Evolutionary conservation across 768 basidiomycete species (phyloP).

Genomic region (Trametes gibbosa): DNA sequence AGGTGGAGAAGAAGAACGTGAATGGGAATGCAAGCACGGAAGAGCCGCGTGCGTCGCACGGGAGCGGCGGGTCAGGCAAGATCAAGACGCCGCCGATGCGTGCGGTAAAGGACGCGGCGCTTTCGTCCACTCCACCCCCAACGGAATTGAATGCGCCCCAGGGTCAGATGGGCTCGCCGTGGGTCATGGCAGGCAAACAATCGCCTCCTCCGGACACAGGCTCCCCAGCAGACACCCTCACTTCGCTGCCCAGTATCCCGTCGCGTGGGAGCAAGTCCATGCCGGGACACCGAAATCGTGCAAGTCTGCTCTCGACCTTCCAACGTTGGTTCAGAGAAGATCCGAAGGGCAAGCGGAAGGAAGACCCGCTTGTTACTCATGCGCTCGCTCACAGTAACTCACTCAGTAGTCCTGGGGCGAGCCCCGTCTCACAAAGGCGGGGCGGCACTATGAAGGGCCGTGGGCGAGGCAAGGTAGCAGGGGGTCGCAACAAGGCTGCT

Average conservation of each 20-base stretch:
- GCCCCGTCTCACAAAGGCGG: slow-evolving; percentile 23
- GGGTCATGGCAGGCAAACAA: slow-evolving; percentile 61
- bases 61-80: slow-evolving; percentile 54
- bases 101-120: slow-evolving; percentile 41
- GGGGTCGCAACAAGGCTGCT: slow-evolving; percentile 29
- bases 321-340: slow-evolving; percentile 93
- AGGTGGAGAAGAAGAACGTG: slow-evolving; percentile 42
- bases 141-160: slow-evolving; percentile 28
- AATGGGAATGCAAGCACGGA: slow-evolving; percentile 44
- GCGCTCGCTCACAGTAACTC: slow-evolving; percentile 13
- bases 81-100: slow-evolving; percentile 68
- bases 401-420: slow-evolving; percentile 16
- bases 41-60: slow-evolving; percentile 65
- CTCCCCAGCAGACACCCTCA: slow-evolving; percentile 53
- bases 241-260: slow-evolving; percentile 41
- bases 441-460: slow-evolving; percentile 48
- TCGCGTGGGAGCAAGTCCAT: slow-evolving; percentile 34
- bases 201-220: slow-evolving; percentile 44
- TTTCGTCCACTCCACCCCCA: slow-evolving; percentile 48
- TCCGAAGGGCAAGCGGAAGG: slow-evolving; percentile 81
- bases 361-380: slow-evolving; percentile 20
- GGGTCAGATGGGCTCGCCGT: slow-evolving; percentile 60
- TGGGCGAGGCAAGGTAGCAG: slow-evolving; percentile 28
- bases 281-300: slow-evolving; percentile 56
- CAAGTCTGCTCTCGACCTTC: slow-evolving; percentile 82